Evolutionary conservation across 2,329 filamentous ascomycete genomes (phyloP), one percentile per base, ranked within the genome.

Genomic region (Chrysoporthe puriensis): DNA sequence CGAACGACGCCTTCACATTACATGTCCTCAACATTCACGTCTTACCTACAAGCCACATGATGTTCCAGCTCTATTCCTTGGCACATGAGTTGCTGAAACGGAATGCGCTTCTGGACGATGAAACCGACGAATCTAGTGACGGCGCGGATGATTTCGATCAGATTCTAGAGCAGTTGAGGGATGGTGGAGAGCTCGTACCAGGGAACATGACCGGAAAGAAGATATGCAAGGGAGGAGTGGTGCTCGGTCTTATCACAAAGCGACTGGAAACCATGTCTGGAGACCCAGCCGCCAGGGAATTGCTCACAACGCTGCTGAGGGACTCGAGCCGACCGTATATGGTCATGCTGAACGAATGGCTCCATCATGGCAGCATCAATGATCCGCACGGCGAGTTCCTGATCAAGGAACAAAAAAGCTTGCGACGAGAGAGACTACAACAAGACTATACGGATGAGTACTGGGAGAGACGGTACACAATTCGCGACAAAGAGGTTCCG

Each of bases 401-500:
- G 64, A 90, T 99, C 75, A 96, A 96, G 76, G 96, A 98, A 78
- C 93, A 97, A 74, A 96, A 95, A 79, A 97, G 94, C 75, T 97
- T 99, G 73, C 91, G 91, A 68, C 88, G 96, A 52, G 96, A 98
- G 77, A 87, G 92, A 68, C 82, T 99, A 2, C 94, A 98, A 75
- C 91, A 97, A 76, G 96, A 99, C 77, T 99, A 98, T 75, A 99
- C 95, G 0, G 96, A 99, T 77, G 96, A 99, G 75, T 99, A 99
- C 78, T 99, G 96, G 96, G 96, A 99, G 77, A 93, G 97, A 75
- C 87, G 96, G 71, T 99, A 99, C 76, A 98, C 96, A 4, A 91
- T 99, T 70, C 90, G 96, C 68, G 93, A 97, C 70, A 89, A 93
- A 61, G 92, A 97, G 69, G 90, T 98, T 0, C 96, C 96, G 3